Conservation (phyloP, 257 asterid genomes). For the Solanum tarijense region DNA sequence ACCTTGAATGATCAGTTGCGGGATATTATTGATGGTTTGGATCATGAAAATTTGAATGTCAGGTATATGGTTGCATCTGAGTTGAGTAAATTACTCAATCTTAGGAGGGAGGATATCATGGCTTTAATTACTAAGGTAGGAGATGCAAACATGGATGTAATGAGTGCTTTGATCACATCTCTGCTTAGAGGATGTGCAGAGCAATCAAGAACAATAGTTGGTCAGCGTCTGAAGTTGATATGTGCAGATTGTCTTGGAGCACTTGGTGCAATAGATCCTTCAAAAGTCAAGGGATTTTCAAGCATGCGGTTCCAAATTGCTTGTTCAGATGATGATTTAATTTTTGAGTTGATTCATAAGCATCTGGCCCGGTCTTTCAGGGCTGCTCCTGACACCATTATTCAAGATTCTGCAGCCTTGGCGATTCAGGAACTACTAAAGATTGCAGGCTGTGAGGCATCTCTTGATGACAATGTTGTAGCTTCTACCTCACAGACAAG, state of each 20-base stretch:
- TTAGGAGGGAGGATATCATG: slow-evolving; percentile 61
- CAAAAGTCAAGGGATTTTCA: slow-evolving; percentile 66
- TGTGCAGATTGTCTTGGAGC: slow-evolving; percentile 98
- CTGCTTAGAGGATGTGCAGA: slow-evolving; percentile 95
- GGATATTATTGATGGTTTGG: slow-evolving; percentile 73
- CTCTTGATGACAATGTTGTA: slow-evolving; percentile 53
- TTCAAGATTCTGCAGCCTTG: slow-evolving; percentile 93
- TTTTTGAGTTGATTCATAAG: slow-evolving; percentile 83
- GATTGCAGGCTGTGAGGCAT: slow-evolving; percentile 78
- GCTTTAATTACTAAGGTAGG: slow-evolving; percentile 61
- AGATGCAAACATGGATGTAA: slow-evolving; percentile 57
- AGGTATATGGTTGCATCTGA: slow-evolving; percentile 97
- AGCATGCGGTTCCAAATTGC: slow-evolving; percentile 83
- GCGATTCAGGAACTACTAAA: slow-evolving; percentile 94
- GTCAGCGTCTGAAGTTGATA: slow-evolving; percentile 76
- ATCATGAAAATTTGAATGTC: slow-evolving; percentile 89
- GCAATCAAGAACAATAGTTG: slow-evolving; percentile 86
- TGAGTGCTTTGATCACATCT: slow-evolving; percentile 80
- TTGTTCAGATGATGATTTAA: slow-evolving; percentile 94
- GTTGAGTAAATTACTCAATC: slow-evolving; percentile 66
- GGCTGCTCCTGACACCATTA: slow-evolving; percentile 80
- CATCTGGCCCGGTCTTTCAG: slow-evolving; percentile 97
- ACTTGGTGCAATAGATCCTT: slow-evolving; percentile 96
- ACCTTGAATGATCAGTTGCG: slow-evolving; percentile 76
- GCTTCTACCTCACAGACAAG: slow-evolving; percentile 26